Conservation (phyloP, 768 basidiomycete genomes). For the Pisolithus orientalis region DNA sequence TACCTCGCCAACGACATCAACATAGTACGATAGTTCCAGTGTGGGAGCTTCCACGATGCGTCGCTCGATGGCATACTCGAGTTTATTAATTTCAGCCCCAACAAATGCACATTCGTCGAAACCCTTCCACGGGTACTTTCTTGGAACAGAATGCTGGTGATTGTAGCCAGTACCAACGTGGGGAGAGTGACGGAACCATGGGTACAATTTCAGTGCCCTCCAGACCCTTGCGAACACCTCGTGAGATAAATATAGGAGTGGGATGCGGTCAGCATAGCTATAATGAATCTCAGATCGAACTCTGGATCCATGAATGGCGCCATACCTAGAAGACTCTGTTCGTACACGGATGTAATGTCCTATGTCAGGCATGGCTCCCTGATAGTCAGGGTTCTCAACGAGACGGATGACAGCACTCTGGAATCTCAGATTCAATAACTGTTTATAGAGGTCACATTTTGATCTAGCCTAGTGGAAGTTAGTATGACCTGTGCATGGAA, state of each 20-base stretch:
- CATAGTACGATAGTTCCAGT: conserved; percentile 82
- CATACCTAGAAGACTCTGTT: conserved; percentile 40
- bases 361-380: conserved; percentile 55
- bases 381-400: conserved; percentile 72
- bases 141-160: conserved; percentile 1
- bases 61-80: conserved; percentile 87
- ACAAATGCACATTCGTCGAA: conserved; percentile 50
- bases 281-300: conserved; percentile 5
- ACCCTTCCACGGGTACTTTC: conserved; percentile 19
- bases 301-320: neutral
- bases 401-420: conserved; percentile 55
- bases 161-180: conserved; percentile 1
- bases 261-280: conserved; percentile 22
- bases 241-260: conserved; percentile 33
- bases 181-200: conserved; percentile 24
- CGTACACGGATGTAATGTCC: conserved; percentile 59
- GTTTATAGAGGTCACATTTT: conserved; percentile 77
- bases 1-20: conserved; percentile 76
- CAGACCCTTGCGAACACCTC: conserved; percentile 44
- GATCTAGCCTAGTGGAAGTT: conserved; percentile 59
- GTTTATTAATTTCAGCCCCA: conserved; percentile 46
- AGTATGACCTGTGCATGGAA: conserved; percentile 2
- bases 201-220: conserved; percentile 44
- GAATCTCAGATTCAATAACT: conserved; percentile 68
- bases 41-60: conserved; percentile 72